Evolutionary conservation across 2,329 filamentous ascomycete species (phyloP).

Genomic region (Ophiostoma tasmaniense): DNA sequence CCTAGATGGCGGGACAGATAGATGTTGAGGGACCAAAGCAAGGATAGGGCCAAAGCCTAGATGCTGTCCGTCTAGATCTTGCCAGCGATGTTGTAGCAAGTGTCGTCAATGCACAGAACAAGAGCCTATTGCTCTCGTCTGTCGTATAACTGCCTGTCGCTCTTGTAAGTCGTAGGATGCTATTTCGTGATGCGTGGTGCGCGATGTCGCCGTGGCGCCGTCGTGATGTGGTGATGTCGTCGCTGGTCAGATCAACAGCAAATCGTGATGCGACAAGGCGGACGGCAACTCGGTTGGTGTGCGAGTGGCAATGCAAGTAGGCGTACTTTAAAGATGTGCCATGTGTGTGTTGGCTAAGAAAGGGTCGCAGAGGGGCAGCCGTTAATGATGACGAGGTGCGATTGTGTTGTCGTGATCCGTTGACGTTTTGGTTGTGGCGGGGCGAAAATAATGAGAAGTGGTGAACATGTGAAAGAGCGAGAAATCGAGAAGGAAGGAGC

Average conservation of each 20-base stretch:
- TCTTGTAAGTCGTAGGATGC: background rate
- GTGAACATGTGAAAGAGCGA: conserved; percentile 4
- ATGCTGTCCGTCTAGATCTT: background rate
- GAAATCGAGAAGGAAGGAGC: background rate
- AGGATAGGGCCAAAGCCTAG: background rate
- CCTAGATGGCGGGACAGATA: background rate
- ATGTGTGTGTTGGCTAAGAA: background rate
- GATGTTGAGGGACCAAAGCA: background rate
- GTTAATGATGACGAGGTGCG: background rate
- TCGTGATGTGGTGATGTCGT: background rate
- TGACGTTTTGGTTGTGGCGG: background rate
- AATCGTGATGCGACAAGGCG: background rate
- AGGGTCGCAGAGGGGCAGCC: background rate
- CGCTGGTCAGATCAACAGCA: background rate
- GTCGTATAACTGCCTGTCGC: background rate
- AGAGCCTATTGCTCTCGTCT: background rate
- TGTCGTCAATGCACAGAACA: background rate
- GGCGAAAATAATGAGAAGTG: background rate
- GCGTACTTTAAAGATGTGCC: background rate
- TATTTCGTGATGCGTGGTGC: no score
- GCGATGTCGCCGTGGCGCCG: background rate
- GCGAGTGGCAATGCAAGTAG: background rate
- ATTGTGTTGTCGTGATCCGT: background rate
- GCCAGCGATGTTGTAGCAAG: background rate
- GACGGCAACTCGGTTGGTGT: background rate